Base-by-base conservation (phyloP, 2,329 filamentous ascomycete genomes). In the Alternaria dauci region DNA sequence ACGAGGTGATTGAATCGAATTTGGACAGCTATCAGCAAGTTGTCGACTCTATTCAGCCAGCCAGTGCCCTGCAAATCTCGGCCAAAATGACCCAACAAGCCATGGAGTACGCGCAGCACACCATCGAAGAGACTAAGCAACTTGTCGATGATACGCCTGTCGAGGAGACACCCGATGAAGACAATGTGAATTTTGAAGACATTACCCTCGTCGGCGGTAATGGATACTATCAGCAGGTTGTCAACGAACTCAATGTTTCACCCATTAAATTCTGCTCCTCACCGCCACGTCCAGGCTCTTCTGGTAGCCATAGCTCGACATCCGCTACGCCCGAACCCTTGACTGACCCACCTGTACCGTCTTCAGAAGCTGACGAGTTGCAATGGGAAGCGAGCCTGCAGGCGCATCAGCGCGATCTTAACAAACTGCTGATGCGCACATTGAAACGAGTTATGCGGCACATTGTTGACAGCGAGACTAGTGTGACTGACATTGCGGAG, bases 381-480 rank as follows among this genome's bases (percentile, higher is more conserved):
- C 71, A 74, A 30, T 82, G 81, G 80, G 76, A 79, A 44, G 67
- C 70, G 3, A 72, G 69, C 14, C 71, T 83, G 1, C 62, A 75
- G 38, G 73, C 79, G 12, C 76, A 82, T 39, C 81, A 82, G 52
- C 72, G 73, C 30, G 69, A 71, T 38, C 59, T 82, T 6, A 73
- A 78, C 39, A 76, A 80, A 16, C 70, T 76, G 36, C 67, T 83
- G 25, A 69, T 79, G 23, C 73, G 73, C n/a, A 73, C 80, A 4
- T 78, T 79, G 4, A 71, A 84, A 73, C 75, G 75, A 18, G 76
- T 86, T 9, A 67, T 81, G 8, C 78, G 71, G 1, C 79, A 84
- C 56, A 76, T 87, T 18, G 75, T 83, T 8, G 77, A 81, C n/a
- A 78, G 81, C 44, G 83, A 84, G 65, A 76, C 76, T 4, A 80